Evolutionary conservation across 2,329 filamentous ascomycete genomes (phyloP), one percentile per base, ranked within the genome.

Genomic region (Colletotrichum sp.): DNA sequence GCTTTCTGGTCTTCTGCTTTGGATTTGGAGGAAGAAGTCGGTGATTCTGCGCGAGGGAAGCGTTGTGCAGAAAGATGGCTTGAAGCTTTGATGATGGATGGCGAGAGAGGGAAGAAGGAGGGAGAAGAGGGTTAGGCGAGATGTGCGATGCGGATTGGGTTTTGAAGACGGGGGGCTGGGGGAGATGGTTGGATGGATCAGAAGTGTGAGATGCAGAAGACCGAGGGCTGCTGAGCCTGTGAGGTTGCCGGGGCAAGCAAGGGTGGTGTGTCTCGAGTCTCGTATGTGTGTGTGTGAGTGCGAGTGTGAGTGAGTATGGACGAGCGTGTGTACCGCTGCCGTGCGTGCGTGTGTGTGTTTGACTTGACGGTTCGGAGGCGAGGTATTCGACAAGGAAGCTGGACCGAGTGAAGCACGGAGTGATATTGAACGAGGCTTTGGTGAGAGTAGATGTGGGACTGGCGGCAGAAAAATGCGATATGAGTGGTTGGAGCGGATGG

Each of bases 401-500:
- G 26, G 57, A 28, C 26, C 28, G 57, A 62, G 7, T 62, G 57
- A 62, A 62, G 57, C 57, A 62, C 57, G 57, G 57, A 62, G 57
- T 62, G 57, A 62, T 62, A 62, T 62, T 62, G 39, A 44, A 44
- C 39, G 57, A n/a, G 57, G 30, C 57, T 62, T 62, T 62, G 57
- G 57, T 62, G n/a, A 30, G 13, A 62, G 26, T 7, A 62, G 8
- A 28, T 34, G 57, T 62, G 57, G 57, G 57, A 34, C 57, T 5
- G 9, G 28, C 28, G 57, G 28, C 13, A n/a, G 28, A 30, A 30
- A 62, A 34, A 78, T 78, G 80, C 81, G 81, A 80, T 81, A 83
- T 81, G 82, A 81, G 81, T 84, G 81, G 81, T 81, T 81, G 81
- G 84, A 81, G 85, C 84, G 85, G 85, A 82, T 85, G 84, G 81